These are phyloP conservation scores for Phragmites australis DNA, from an alignment of 176 grass and related monocot genomes.

Conservation along the genomic window DNA sequence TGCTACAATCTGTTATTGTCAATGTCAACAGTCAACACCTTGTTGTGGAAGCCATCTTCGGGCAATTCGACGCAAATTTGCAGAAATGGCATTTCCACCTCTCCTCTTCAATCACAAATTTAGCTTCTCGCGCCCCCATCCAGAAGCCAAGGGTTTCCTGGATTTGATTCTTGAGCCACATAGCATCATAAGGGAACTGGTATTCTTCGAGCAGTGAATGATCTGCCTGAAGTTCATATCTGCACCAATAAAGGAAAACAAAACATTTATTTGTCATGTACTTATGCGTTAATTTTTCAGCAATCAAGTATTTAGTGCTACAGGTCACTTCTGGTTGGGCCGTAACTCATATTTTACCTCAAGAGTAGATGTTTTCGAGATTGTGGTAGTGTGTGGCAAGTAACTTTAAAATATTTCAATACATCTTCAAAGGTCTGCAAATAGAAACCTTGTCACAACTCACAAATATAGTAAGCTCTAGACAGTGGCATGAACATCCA, in stretches of 20 bases:
- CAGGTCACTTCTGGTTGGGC: constrained; percentile 26
- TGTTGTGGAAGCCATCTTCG: constrained; percentile 32
- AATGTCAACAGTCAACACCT: constrained; percentile 10
- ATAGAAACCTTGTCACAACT: constrained; percentile 18
- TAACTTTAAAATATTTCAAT: constrained; percentile 62
- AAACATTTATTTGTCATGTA: background rate
- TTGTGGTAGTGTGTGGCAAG: constrained; percentile 51
- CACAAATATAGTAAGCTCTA: background rate
- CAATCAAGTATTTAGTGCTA: constrained; percentile 6
- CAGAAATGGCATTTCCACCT: constrained; percentile 74
- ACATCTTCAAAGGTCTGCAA: constrained; percentile 77
- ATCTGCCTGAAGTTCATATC: constrained; percentile 84
- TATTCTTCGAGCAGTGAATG: constrained; percentile 73
- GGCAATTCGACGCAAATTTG: constrained; percentile 57
- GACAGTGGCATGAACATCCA: constrained; percentile 6
- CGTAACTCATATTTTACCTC: constrained; percentile 48
- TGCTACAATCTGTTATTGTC: background rate
- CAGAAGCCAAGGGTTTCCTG: constrained; percentile 59
- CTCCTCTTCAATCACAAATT: constrained; percentile 65
- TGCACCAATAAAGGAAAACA: constrained; percentile 35
- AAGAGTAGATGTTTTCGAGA: constrained; percentile 69
- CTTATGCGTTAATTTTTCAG: no score
- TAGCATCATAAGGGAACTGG: constrained; percentile 59
- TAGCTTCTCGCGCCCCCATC: constrained; percentile 51
- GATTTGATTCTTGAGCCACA: constrained; percentile 65